These are phyloP conservation scores for Euphorbia tirucalli DNA, from an alignment of 345 rosid species.

Conservation along the genomic window DNA sequence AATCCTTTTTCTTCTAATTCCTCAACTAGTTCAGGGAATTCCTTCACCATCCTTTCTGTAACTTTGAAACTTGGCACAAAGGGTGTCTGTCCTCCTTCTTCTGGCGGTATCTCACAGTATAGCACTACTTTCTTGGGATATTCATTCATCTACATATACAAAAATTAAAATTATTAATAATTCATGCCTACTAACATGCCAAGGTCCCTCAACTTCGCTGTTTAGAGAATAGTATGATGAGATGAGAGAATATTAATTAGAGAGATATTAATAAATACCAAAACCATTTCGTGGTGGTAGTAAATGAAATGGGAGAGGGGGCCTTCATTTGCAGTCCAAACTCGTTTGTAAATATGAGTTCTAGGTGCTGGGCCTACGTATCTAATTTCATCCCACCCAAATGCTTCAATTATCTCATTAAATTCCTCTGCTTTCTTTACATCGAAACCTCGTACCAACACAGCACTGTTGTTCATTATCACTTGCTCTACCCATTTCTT, in stretches of 20 bases:
- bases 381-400: slow-evolving; percentile 55
- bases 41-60: slow-evolving; percentile 53
- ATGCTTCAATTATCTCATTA: slow-evolving; percentile 51
- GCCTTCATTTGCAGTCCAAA: slow-evolving; percentile 76
- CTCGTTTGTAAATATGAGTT: slow-evolving; percentile 49
- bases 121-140: slow-evolving; percentile 45
- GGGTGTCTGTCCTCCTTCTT: slow-evolving; percentile 65
- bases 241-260: no score
- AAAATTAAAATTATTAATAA: no score
- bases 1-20: slow-evolving; percentile 58
- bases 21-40: slow-evolving; percentile 56
- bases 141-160: slow-evolving; percentile 39
- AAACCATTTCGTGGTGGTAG: slow-evolving; percentile 71
- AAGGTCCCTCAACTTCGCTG: no score
- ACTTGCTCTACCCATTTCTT: slow-evolving; percentile 56
- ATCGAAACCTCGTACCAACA: slow-evolving; percentile 50
- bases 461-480: slow-evolving; percentile 56
- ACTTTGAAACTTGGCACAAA: slow-evolving; percentile 66
- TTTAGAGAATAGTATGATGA: no score
- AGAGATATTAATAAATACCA: slow-evolving; percentile 29
- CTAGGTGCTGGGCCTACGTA: slow-evolving; percentile 59
- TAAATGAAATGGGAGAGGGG: slow-evolving; percentile 61
- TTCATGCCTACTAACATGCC: no score
- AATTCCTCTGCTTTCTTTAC: slow-evolving; percentile 48
- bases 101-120: slow-evolving; percentile 57